phyloP scores from a whole-genome alignment of 495 filamentous ascomycete species.

The Lasiosphaeria hispida region DNA sequence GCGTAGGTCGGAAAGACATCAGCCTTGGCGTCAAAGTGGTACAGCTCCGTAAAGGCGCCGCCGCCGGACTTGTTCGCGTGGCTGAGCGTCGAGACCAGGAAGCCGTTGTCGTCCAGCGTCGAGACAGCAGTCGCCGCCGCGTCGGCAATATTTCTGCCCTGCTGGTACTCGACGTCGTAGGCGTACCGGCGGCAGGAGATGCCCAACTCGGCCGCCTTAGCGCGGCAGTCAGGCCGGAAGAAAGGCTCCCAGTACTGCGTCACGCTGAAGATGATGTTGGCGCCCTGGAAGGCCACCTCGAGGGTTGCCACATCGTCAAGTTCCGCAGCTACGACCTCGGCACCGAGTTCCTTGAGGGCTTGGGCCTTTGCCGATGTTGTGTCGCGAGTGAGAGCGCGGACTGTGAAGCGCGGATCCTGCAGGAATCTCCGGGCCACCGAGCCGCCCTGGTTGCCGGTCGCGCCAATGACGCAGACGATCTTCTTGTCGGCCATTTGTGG shows the following conservation, averaged over 20 bases:
- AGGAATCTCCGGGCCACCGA: conserved; percentile 42
- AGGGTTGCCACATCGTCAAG: conserved; percentile 41
- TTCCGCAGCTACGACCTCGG: conserved; percentile 44
- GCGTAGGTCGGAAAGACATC: conserved; percentile 43
- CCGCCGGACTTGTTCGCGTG: conserved; percentile 35
- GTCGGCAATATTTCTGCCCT: conserved; percentile 53
- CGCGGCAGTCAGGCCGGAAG: conserved; percentile 32
- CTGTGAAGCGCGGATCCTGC: conserved; percentile 27
- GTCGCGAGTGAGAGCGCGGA: conserved; percentile 51
- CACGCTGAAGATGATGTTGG: conserved; percentile 49
- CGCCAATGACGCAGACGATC: conserved; percentile 40
- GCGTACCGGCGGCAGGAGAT: conserved; percentile 40
- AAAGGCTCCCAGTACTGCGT: conserved; percentile 53
- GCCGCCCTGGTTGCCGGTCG: conserved; percentile 46
- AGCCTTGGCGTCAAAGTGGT: conserved; percentile 47
- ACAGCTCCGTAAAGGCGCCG: conserved; percentile 38
- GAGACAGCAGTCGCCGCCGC: conserved; percentile 46
- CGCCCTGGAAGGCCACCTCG: conserved; percentile 40
- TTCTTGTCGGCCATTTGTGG: conserved; percentile 21
- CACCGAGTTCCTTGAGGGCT: conserved; percentile 38
- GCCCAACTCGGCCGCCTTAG: conserved; percentile 22
- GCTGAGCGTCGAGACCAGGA: conserved; percentile 46
- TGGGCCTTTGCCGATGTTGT: conserved; percentile 36
- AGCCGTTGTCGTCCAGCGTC: conserved; percentile 44
- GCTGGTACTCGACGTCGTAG: conserved; percentile 48